Conservation (phyloP, 2,329 filamentous ascomycete species). For the Claviceps digitariae region DNA sequence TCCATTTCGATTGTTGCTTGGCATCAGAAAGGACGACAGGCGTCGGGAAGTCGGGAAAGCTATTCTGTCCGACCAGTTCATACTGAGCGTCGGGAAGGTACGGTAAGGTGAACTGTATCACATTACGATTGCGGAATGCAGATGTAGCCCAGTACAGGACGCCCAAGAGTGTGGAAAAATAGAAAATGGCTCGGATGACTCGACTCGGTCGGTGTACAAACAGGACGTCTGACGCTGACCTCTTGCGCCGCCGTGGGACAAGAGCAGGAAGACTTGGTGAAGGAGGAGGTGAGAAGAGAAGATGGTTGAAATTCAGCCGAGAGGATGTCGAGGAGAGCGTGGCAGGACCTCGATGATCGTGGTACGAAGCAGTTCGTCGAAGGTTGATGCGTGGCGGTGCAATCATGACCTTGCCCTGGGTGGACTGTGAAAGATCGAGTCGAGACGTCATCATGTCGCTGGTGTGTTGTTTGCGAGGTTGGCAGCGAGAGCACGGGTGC, state of each 20-base stretch:
- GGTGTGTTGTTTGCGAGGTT: neutral
- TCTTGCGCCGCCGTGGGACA: slow-evolving; percentile 46
- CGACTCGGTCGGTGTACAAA: slow-evolving; percentile 38
- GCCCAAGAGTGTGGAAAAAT: slow-evolving; percentile 34
- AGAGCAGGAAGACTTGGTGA: slow-evolving; percentile 59
- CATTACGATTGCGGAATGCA: slow-evolving; percentile 15
- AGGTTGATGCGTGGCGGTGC: slow-evolving; percentile 43
- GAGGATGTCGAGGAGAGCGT: slow-evolving; percentile 48
- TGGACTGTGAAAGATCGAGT: slow-evolving; percentile 30
- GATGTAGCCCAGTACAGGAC: slow-evolving; percentile 34
- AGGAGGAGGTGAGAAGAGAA: slow-evolving; percentile 53
- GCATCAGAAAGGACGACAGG: slow-evolving; percentile 57
- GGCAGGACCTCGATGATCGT: slow-evolving; percentile 27
- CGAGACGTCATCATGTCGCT: slow-evolving; percentile 27
- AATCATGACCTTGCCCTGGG: slow-evolving; percentile 37
- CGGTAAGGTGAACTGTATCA: slow-evolving; percentile 17
- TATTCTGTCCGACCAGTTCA: slow-evolving; percentile 53
- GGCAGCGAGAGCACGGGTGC: neutral
- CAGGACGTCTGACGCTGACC: slow-evolving; percentile 35
- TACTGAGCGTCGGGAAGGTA: slow-evolving; percentile 40
- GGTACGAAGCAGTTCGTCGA: slow-evolving; percentile 44
- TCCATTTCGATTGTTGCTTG: slow-evolving; percentile 58
- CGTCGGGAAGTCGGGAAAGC: slow-evolving; percentile 57
- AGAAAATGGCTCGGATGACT: slow-evolving; percentile 41
- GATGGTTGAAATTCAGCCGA: slow-evolving; percentile 52